Evolutionary conservation across 805 yeast genomes (phyloP), one percentile per base, ranked within the genome.

Genomic region (Candida mattraensis): DNA sequence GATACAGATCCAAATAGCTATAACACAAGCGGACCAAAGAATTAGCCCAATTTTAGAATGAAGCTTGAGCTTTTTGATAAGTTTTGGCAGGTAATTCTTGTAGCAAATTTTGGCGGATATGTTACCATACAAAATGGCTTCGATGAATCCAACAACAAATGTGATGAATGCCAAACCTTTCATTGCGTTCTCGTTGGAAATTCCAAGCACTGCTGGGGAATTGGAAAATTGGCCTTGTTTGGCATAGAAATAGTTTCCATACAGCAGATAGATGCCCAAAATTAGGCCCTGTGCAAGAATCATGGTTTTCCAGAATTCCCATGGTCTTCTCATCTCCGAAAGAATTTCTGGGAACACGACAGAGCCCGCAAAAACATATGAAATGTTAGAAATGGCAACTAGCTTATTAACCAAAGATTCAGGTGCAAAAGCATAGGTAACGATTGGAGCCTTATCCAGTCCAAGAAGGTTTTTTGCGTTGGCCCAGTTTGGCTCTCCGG

Each of bases 331-430:
- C 72, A 71, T 65, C 50, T 71, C 76, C 8, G 76, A 67, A 56
- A 72, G 58, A 33, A 71, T 61, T 46, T 71, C 74, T 12, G 68
- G 62, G 54, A 69, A 70, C 32, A 70, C 65, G 42, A 70, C 61
- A n/a, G 76, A 70, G 43, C 76, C 77, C 24, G 75, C 76, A 59
- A 68, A 71, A 3, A 74, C 66, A 50, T 65, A 71, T 13, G 72
- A 71, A 42, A 70, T 61, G 48, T 70, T 70, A 54, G 69, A 61
- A 40, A 66, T 50, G 12, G 70, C 70, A 13, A 54, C 57, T 28
- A 67, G 53, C 40, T 60, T 65, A 31, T 48, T 47, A 28, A 53
- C 44, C 33, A 60, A 40, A 9, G 45, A 24, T 12, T 35, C 39
- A 3, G 51, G 45, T 7, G 48, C 30, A 17, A 47, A 24, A n/a